Base-by-base conservation (phyloP, 2,329 filamentous ascomycete species). In the Fusarium subtropicale region DNA sequence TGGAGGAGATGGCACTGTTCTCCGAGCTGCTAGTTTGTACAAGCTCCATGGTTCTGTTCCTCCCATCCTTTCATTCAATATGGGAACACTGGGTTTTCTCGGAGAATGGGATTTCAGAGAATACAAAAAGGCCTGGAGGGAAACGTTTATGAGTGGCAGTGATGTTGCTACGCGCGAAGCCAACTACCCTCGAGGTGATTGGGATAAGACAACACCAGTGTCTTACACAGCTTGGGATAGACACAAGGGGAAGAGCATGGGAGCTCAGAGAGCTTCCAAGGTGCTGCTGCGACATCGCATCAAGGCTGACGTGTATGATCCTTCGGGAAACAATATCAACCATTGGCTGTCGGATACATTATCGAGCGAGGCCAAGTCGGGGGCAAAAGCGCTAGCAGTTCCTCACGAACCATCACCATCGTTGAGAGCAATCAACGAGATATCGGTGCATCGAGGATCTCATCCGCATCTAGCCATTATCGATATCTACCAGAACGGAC, bases 51-150 rank as follows among this genome's bases (percentile, higher is more conserved):
- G 87, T 3, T 89, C 89, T 44, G 95, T 99, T 0, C 96, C 96
- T 1, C 96, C 96, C 0, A 92, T 99, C 34, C 84, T 99, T 10
- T 94, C 93, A 2, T 99, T 99, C 77, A 97, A 94, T 77, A 97
- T 99, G 93, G 96, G 96, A 8, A 97, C 95, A 0, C 83, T 99
- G 1, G 96, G 96, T 0, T 99, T 99, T 72, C 82, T 99, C 10
- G 94, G 95, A 18, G 95, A 98, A 80, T 99, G 95, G 94, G 97
- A 96, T 74, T 98, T 98, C 77, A 85, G 86, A 9, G 94, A 98
- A 74, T 93, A 97, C 81, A 97, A 97, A 80, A 87, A 92, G 50
- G 96, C 96, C 0, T 97, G 97, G 82, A 85, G 93, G 50, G 93
- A 97, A 77, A 93, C 96, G 55, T 97, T 97, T 81, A 97, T 97